Base-by-base conservation (phyloP, 1,284 basidiomycete species). In the Caloboletus inedulis region DNA sequence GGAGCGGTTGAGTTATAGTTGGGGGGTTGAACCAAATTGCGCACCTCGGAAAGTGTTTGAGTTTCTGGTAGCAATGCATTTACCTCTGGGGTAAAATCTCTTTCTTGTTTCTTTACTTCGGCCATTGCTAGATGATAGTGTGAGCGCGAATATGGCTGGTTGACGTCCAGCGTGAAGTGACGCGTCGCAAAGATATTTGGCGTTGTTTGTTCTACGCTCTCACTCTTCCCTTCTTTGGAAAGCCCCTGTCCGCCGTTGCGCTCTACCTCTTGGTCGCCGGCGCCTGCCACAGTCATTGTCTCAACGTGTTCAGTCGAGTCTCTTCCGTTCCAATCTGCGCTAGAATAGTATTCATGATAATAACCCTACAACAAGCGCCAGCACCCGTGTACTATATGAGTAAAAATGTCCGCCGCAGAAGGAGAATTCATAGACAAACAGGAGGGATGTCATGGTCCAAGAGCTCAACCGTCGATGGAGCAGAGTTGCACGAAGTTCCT, bases 21-120 rank as follows among this genome's bases (percentile, higher is more conserved):
- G 9, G 5, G n/a, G 10, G 16, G 19, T 30, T 49, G 33, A 21
- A 39, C 34, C 3, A 16, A 39, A 41, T 13, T 48, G 42, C 52
- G 41, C 44, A 87, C 87, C 77, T 86, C 76, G 5, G 79, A 79
- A 12, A 85, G 65, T 4, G 74, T 61, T 48, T 74, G 75, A 1
- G 78, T 77, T 62, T 85, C 77, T 39, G 81, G 81, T 7, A 90
- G 65, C 7, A 88, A 63, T 14, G 71, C 72, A 62, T 88, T 76
- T 7, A 89, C 87, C 66, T 90, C 87, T 49, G 78, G 74, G 1
- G 87, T 86, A 52, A 75, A 89, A 60, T 90, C 87, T 64, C 80
- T 84, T 66, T 90, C 88, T 71, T 89, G 85, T 71, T 89, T 89
- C 73, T 85, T 87, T 67, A 78, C 78, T 59, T 90, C 88, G 35